Percentiles rank a stretch among this genome's conserved stretches.
Evolutionary conservation across 257 asterid species (phyloP).

Genomic region (Solanum tarapatanum): DNA sequence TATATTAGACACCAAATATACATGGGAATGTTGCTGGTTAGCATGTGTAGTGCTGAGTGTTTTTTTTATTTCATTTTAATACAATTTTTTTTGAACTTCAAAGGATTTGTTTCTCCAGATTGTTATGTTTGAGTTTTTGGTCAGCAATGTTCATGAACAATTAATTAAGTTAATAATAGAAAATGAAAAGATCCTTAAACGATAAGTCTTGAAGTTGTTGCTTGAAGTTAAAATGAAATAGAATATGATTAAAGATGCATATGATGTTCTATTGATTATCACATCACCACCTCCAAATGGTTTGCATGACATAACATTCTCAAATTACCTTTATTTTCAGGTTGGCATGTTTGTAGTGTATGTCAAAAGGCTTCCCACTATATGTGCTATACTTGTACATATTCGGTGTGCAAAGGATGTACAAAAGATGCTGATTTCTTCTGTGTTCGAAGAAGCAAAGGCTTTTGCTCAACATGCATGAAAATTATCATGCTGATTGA

Average conservation of each 20-base stretch:
- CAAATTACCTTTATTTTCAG: slow-evolving; percentile 37
- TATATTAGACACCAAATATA: not conserved
- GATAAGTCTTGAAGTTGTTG: not conserved
- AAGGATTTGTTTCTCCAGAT: not conserved
- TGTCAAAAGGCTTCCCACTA: slow-evolving; percentile 67
- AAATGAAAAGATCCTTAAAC: not conserved
- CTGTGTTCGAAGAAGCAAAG: slow-evolving; percentile 70
- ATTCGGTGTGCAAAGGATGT: slow-evolving; percentile 90
- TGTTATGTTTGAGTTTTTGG: not conserved
- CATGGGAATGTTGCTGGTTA: not conserved
- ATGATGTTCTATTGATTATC: not conserved
- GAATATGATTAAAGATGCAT: not conserved
- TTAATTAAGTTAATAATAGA: not conserved
- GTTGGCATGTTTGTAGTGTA: slow-evolving; percentile 97
- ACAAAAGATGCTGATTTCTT: slow-evolving; percentile 54
- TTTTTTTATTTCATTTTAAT: not conserved
- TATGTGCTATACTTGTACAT: slow-evolving; percentile 90
- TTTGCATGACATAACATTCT: not conserved
- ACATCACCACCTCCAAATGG: not conserved
- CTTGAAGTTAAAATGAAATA: not conserved
- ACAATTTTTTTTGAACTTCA: not conserved
- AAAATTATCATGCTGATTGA: slow-evolving; percentile 75
- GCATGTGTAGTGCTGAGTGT: not conserved
- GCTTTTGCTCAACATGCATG: slow-evolving; percentile 90
- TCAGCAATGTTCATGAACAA: not conserved